Evolutionary conservation across 2,329 filamentous ascomycete species (phyloP), one percentile per base, ranked within the genome.

Genomic region (Ceratocystis albifundus): DNA sequence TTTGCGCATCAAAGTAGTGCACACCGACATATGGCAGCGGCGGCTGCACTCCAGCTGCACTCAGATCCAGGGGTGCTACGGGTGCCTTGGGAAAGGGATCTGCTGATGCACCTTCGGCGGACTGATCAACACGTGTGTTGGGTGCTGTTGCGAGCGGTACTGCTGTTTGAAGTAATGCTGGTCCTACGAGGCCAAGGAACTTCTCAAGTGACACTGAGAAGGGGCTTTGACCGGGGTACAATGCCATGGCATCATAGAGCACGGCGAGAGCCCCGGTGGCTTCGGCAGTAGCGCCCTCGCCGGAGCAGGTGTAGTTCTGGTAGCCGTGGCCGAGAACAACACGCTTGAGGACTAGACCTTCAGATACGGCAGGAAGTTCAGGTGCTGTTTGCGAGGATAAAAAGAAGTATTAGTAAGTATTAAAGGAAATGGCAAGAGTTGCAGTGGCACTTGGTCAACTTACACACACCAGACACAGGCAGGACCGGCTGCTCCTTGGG

Each of bases 301-400:
- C 15, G 30, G 53, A 45, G 53, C 63, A 66, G 28, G 65, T 66
- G 45, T 88, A 88, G 80, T 88, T 88, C 72, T 88, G 85, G 71
- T 85, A 81, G 67, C 85, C 85, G 70, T 85, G 80, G 70, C 85
- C 85, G 53, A 88, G 75, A 66, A 79, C 80, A 69, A 88, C 81
- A 75, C 80, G 76, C 72, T 82, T 79, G 46, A 85, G 75, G 4
- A 73, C 72, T 55, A 77, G 71, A 69, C 72, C 72, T 8, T 74
- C 68, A 2, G 78, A 69, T 0, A 77, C 77, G 3, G 73, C 68
- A n/a, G 77, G 73, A 32, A 84, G 80, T 64, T 83, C 76, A 28
- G 61, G 65, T 30, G 62, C 66, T 68, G 28, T 25, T 2, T 45
- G 8, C 44, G 15, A 36, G 46, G 32, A 50, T 12, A 25, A 44